A percentile compares a stretch with the other conserved stretches of the same genome.
phyloP scores from a whole-genome alignment of 306 rosid species.

The Trifolium subterraneum region DNA sequence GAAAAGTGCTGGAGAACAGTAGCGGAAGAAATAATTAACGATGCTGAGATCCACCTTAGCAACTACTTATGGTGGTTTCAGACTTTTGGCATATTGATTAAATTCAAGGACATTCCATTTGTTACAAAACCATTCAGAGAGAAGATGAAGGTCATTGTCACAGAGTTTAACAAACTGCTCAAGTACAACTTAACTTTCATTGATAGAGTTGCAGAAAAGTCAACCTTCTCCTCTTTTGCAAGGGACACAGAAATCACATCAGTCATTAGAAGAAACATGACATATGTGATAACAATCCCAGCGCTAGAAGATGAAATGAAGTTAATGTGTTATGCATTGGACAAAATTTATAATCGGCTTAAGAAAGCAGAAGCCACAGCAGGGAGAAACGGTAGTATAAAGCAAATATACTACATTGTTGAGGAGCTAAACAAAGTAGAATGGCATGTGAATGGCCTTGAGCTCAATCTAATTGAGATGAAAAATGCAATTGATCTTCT shows the following conservation, averaged over 20 bases:
- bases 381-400: conserved; percentile 15
- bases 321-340: not conserved
- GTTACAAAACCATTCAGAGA: conserved; percentile 11
- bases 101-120: not conserved
- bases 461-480: conserved; percentile 23
- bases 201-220: conserved; percentile 32
- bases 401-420: conserved; percentile 35
- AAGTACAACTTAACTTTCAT: conserved; percentile 20
- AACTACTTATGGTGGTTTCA: conserved; percentile 26
- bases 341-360: not conserved
- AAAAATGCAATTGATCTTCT: conserved; percentile 13
- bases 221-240: not conserved
- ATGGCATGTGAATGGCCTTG: not conserved
- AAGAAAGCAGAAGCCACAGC: conserved; percentile 21
- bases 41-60: not conserved
- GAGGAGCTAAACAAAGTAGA: not conserved
- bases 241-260: not conserved
- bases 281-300: not conserved
- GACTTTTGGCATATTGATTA: not conserved
- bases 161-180: conserved; percentile 2
- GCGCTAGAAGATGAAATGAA: not conserved
- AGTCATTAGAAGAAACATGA: not conserved
- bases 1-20: conserved; percentile 43
- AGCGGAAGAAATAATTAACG: conserved; percentile 15
- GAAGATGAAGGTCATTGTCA: conserved; percentile 13